phyloP scores from a whole-genome alignment of 2,329 filamentous ascomycete genomes.

The Aspergillus texensis region DNA sequence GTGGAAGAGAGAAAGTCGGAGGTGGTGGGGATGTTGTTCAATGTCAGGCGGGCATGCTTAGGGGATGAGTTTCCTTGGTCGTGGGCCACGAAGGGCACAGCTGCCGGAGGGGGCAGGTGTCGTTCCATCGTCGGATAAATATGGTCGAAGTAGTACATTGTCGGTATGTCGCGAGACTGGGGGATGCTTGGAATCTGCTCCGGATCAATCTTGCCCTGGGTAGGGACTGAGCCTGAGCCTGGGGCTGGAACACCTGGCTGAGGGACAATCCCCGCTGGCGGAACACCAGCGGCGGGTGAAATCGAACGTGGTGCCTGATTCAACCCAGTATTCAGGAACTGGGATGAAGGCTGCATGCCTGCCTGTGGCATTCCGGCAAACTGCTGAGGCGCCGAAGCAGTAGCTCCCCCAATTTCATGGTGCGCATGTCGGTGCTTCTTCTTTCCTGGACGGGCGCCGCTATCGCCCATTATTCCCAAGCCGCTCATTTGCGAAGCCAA shows the following conservation, averaged over 20 bases:
- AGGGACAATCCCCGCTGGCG: constrained; percentile 27
- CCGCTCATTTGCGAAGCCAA: constrained; percentile 72
- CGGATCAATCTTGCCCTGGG: constrained; percentile 77
- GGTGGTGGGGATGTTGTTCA: constrained; percentile 89
- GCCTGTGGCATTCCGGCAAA: constrained; percentile 69
- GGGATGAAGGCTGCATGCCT: constrained; percentile 57
- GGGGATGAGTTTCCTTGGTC: constrained; percentile 97
- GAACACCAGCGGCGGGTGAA: constrained; percentile 31
- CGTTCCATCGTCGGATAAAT: constrained; percentile 95
- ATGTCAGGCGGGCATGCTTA: constrained; percentile 85
- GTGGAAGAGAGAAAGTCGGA: constrained; percentile 79
- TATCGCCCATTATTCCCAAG: constrained; percentile 65
- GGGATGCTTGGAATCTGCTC: constrained; percentile 94
- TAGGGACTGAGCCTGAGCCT: constrained; percentile 61
- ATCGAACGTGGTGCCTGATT: constrained; percentile 39
- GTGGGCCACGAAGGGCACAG: constrained; percentile 86
- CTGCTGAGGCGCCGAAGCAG: constrained; percentile 55
- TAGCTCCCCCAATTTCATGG: constrained; percentile 77
- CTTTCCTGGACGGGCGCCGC: constrained; percentile 57
- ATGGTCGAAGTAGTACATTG: constrained; percentile 82
- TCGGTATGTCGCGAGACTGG: constrained; percentile 76
- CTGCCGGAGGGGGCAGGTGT: constrained; percentile 85
- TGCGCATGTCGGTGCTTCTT: constrained; percentile 97
- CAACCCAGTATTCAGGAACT: constrained; percentile 62
- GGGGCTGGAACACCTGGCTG: constrained; percentile 46